Evolutionary conservation across 306 rosid species (phyloP).

Genomic region (Prunus mume): DNA sequence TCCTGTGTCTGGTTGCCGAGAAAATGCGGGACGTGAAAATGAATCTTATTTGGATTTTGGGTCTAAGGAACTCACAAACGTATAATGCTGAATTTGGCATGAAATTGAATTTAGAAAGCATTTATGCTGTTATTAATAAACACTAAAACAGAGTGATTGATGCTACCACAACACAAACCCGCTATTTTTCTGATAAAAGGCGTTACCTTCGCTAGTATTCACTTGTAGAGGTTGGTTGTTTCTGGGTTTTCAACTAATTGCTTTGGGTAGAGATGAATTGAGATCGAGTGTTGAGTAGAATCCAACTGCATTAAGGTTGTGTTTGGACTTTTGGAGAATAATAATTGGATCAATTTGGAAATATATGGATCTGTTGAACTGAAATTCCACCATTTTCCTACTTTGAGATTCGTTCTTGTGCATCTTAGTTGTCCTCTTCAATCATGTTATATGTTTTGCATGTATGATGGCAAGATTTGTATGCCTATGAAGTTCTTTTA

Average conservation of each 20-base stretch:
- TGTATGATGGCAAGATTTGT: not conserved
- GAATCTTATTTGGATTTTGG: not conserved
- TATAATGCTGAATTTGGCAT: not conserved
- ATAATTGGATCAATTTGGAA: not conserved
- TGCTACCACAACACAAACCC: not conserved
- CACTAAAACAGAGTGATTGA: not conserved
- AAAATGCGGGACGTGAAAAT: not conserved
- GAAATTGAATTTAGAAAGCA: not conserved
- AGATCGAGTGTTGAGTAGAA: not conserved
- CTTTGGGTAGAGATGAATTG: not conserved
- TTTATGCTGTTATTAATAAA: not conserved
- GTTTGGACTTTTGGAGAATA: not conserved
- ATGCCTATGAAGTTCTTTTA: not conserved
- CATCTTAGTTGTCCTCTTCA: not conserved
- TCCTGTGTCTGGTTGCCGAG: constrained; percentile 2
- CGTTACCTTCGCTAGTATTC: not conserved
- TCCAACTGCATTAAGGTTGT: not conserved
- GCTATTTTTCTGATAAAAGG: not conserved
- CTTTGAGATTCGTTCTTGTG: not conserved
- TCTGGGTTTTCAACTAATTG: not conserved
- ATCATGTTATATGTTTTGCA: not conserved
- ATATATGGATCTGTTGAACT: not conserved
- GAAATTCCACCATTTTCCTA: not conserved
- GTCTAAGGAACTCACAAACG: not conserved
- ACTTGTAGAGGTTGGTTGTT: not conserved